Conservation (phyloP, 306 rosid genomes). For the Inga oerstediana region DNA sequence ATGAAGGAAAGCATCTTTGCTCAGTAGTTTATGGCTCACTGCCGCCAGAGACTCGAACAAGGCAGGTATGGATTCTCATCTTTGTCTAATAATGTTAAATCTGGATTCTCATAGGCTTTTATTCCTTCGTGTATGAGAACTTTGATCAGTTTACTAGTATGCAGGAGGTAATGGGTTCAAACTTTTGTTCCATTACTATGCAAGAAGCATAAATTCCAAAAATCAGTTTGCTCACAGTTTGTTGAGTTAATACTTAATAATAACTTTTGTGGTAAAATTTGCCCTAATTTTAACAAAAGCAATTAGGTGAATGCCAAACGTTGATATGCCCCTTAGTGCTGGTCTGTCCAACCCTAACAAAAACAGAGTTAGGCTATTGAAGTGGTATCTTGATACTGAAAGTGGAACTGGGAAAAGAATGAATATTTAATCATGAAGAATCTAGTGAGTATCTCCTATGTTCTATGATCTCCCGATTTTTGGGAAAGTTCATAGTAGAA, state of each 20-base stretch:
- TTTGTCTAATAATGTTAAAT: constrained; percentile 25
- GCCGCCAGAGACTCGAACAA: constrained; percentile 97
- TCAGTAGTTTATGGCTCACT: constrained; percentile 97
- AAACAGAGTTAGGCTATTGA: not conserved
- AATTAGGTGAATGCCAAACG: not conserved
- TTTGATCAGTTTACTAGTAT: not conserved
- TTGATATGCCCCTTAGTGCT: not conserved
- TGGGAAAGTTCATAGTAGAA: not conserved
- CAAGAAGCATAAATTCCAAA: not conserved
- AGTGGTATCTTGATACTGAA: not conserved
- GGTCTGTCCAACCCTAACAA: not conserved
- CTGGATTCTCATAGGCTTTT: not conserved
- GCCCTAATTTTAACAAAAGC: not conserved
- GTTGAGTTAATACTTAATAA: not conserved
- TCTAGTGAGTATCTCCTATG: not conserved
- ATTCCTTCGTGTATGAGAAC: not conserved
- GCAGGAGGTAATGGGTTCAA: not conserved
- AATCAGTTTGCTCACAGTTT: not conserved
- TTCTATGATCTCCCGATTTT: too few species aligned
- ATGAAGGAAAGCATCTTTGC: constrained; percentile 76
- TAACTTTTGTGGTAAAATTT: not conserved
- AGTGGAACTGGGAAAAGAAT: not conserved
- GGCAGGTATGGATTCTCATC: constrained; percentile 70
- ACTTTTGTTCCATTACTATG: not conserved
- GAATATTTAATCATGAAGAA: not conserved